Percentiles rank a stretch among this genome's conserved stretches.
These are phyloP conservation scores for Candolleomyces aberdarensis DNA, from an alignment of 768 basidiomycete genomes.

Conservation along the genomic window DNA sequence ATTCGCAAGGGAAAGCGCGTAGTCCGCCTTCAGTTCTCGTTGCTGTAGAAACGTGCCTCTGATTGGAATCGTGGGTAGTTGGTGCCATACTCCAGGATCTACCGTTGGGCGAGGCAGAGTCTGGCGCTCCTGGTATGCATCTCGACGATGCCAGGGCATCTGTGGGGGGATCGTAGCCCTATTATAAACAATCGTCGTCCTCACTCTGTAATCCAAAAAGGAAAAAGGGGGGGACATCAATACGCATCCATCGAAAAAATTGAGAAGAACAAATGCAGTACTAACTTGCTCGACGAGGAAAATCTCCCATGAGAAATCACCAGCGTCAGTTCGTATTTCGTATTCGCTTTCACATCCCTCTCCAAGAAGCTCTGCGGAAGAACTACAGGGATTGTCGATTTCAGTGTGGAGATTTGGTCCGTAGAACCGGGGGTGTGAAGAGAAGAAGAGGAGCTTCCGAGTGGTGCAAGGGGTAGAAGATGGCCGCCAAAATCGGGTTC, in stretches of 20 bases:
- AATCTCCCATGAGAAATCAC: neutral
- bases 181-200: neutral
- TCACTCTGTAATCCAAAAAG: neutral
- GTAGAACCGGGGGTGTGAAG: no score
- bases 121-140: neutral
- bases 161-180: neutral
- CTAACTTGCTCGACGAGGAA: neutral
- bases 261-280: neutral
- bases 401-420: no score
- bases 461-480: no score
- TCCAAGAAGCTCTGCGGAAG: neutral
- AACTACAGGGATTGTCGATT: no score
- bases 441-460: no score
- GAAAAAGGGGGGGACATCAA: no score
- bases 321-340: neutral
- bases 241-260: neutral
- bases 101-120: neutral
- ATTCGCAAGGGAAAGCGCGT: slow-evolving; percentile 23
- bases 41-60: neutral
- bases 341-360: neutral
- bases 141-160: neutral
- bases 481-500: no score
- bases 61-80: neutral
- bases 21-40: neutral
- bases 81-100: neutral